phyloP scores from a whole-genome alignment of 331 rosid species.

The Pyracantha coccinea region DNA sequence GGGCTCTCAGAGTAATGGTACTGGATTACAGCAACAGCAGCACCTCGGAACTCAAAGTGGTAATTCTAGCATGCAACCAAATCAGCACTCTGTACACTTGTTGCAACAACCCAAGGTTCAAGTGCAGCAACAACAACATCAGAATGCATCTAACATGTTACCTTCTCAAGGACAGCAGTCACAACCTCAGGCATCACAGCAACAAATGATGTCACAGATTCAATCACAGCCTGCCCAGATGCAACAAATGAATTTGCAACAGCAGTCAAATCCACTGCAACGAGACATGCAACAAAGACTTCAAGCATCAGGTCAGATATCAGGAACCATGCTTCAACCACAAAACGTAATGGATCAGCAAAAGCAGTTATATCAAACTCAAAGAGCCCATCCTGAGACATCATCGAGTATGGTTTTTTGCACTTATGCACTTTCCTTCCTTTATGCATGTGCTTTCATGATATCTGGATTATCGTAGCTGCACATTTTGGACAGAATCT shows the following conservation, averaged over 20 bases:
- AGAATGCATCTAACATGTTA: constrained; percentile 58
- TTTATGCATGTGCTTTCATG: background rate
- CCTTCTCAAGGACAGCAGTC: constrained; percentile 66
- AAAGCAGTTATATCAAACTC: constrained; percentile 85
- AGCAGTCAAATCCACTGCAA: constrained; percentile 62
- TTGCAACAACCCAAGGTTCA: constrained; percentile 70
- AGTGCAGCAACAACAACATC: constrained; percentile 72
- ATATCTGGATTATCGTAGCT: background rate
- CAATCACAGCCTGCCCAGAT: constrained; percentile 81
- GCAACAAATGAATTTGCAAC: constrained; percentile 77
- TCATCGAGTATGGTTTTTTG: constrained; percentile 56
- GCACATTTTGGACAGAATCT: background rate
- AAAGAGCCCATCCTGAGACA: constrained; percentile 70
- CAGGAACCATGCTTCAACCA: constrained; percentile 66
- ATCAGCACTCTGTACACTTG: constrained; percentile 66
- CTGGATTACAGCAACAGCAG: constrained; percentile 64
- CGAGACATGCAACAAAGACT: constrained; percentile 90
- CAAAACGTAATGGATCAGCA: constrained; percentile 75
- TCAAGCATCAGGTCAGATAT: constrained; percentile 50
- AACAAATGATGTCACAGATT: constrained; percentile 75
- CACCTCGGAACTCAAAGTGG: constrained; percentile 64
- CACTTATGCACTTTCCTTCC: background rate
- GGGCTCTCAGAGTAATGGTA: constrained; percentile 53
- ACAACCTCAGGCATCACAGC: constrained; percentile 72
- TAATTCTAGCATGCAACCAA: constrained; percentile 71